These are phyloP conservation scores for Aureobasidium sp. DNA, from an alignment of 2,329 filamentous ascomycete genomes.

Conservation along the genomic window DNA sequence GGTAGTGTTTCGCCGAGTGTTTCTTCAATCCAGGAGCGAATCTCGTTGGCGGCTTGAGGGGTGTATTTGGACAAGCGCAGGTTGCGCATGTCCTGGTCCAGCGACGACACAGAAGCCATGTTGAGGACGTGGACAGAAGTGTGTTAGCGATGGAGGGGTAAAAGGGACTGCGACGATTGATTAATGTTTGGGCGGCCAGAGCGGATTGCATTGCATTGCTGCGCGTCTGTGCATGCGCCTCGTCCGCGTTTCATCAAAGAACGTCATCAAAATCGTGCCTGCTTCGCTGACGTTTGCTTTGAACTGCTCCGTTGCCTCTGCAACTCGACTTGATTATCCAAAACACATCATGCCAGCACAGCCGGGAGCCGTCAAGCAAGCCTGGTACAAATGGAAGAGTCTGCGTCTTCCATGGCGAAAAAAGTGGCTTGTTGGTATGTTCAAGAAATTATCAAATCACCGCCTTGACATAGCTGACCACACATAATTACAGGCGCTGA, in stretches of 20 bases:
- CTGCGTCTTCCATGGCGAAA: conserved; percentile 54
- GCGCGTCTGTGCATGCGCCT: conserved; percentile 9
- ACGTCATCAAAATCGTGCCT: conserved; percentile 3
- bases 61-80: conserved; percentile 91
- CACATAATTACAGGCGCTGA: conserved; percentile 44
- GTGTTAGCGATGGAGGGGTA: background rate
- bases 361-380: conserved; percentile 31
- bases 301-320: background rate
- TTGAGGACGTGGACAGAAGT: conserved; percentile 13
- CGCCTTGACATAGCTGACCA: conserved; percentile 7
- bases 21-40: conserved; percentile 75
- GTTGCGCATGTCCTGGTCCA: conserved; percentile 92
- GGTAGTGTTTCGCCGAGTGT: conserved; percentile 66
- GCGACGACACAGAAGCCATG: conserved; percentile 89
- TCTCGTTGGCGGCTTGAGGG: conserved; percentile 79
- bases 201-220: background rate
- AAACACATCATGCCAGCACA: conserved; percentile 27
- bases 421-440: conserved; percentile 49
- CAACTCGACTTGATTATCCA: background rate
- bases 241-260: conserved; percentile 5
- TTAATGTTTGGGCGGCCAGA: background rate
- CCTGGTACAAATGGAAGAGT: conserved; percentile 57
- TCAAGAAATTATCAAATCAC: conserved; percentile 1
- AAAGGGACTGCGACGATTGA: background rate
- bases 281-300: background rate